Evolutionary conservation across 2,329 filamentous ascomycete genomes (phyloP).

Genomic region (Rhynchosporium agropyri): DNA sequence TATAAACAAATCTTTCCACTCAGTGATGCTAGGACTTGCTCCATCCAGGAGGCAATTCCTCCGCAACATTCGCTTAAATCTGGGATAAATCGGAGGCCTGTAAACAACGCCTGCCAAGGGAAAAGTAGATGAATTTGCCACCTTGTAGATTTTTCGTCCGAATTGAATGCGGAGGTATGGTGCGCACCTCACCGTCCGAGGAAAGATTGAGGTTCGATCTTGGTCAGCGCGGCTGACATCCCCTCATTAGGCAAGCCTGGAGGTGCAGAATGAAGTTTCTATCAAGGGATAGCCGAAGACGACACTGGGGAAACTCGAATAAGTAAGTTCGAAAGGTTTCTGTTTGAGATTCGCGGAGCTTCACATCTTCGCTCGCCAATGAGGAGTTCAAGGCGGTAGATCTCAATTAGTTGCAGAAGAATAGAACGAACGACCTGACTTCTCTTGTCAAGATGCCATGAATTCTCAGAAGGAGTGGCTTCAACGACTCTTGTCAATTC

Average conservation of each 20-base stretch:
- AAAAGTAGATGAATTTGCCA: slow-evolving; percentile 7
- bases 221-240: background rate
- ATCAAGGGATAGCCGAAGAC: too few species aligned
- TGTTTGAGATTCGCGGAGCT: background rate
- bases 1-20: background rate
- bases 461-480: background rate
- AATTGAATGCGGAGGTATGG: too few species aligned
- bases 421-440: background rate
- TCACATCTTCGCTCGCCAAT: background rate
- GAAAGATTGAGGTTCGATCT: background rate
- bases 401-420: background rate
- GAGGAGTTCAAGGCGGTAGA: background rate
- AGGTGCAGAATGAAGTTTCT: too few species aligned
- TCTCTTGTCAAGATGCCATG: background rate
- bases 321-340: background rate
- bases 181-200: too few species aligned
- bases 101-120: background rate
- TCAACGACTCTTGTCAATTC: slow-evolving; percentile 8
- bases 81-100: background rate
- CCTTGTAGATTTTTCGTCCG: background rate
- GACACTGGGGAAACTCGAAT: too few species aligned
- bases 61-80: slow-evolving; percentile 8
- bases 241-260: background rate
- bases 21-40: background rate
- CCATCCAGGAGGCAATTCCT: background rate